Evolutionary conservation across 371 early-diverging fungal genomes (phyloP).

Genomic region (Thermomucor indicae-seudaticae): DNA sequence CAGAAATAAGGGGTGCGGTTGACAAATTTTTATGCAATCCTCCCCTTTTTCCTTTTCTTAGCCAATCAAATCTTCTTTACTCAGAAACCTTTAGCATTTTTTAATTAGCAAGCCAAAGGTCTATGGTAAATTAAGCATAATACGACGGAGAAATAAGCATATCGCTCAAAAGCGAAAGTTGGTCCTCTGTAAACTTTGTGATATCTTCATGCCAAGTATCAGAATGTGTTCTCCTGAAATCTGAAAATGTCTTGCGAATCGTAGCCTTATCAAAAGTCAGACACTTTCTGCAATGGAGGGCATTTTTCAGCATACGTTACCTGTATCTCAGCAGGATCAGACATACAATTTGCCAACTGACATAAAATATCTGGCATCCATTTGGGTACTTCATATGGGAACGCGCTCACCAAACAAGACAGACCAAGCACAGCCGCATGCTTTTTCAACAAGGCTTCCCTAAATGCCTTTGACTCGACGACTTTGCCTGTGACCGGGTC

Average conservation of each 20-base stretch:
- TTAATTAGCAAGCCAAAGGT: not conserved
- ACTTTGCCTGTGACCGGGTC: slow-evolving; percentile 41
- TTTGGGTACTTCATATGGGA: slow-evolving; percentile 87
- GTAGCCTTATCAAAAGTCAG: too few relatives aligned
- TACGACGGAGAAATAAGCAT: slow-evolving; percentile 85
- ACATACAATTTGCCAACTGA: slow-evolving; percentile 67
- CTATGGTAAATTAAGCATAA: slow-evolving; percentile 50
- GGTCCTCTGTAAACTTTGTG: slow-evolving; percentile 70
- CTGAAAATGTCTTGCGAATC: slow-evolving; percentile 82
- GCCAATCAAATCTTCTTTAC: too few relatives aligned
- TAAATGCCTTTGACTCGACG: slow-evolving; percentile 45
- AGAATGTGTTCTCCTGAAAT: slow-evolving; percentile 89
- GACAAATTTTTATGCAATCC: too few relatives aligned
- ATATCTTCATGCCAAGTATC: slow-evolving; percentile 93
- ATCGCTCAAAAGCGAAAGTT: slow-evolving; percentile 76
- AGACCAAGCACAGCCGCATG: slow-evolving; percentile 89
- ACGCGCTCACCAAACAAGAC: slow-evolving; percentile 80
- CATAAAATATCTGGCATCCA: slow-evolving; percentile 88
- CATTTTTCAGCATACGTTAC: slow-evolving; percentile 38
- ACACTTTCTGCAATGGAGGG: too few relatives aligned
- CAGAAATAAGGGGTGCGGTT: too few relatives aligned
- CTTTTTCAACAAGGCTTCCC: slow-evolving; percentile 62
- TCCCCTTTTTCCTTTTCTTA: too few relatives aligned
- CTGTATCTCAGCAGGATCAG: slow-evolving; percentile 86
- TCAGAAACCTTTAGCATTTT: too few relatives aligned